phyloP scores from a whole-genome alignment of 257 asterid species.

The Scutellaria barbata region DNA sequence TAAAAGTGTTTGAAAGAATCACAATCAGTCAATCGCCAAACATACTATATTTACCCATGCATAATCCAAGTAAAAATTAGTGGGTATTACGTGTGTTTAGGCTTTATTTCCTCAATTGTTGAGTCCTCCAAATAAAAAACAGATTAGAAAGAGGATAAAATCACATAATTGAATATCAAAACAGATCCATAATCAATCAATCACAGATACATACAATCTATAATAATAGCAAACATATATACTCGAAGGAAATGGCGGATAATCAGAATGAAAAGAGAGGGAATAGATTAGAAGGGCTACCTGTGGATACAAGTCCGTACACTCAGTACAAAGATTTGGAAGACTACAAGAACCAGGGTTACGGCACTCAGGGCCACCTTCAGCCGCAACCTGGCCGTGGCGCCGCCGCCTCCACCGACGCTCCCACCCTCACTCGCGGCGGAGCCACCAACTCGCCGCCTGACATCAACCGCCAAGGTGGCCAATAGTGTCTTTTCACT shows the following conservation, averaged over 20 bases:
- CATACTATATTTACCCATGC: neutral
- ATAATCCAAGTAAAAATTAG: neutral
- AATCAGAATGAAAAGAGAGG: conserved; percentile 46
- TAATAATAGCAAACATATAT: neutral
- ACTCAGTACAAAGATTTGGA: conserved; percentile 85
- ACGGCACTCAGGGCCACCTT: conserved; percentile 82
- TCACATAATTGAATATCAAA: neutral
- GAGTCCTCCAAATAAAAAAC: conserved; percentile 29
- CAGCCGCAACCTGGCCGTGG: conserved; percentile 73
- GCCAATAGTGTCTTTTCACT: neutral
- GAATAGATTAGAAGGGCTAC: conserved; percentile 66
- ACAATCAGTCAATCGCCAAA: neutral
- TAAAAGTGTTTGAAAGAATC: no score
- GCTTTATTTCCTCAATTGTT: conserved; percentile 25
- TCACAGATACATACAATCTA: neutral
- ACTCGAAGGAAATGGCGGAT: neutral
- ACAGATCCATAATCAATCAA: neutral
- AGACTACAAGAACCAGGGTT: conserved; percentile 79
- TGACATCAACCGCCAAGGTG: conserved; percentile 5
- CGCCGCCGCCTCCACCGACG: conserved; percentile 87
- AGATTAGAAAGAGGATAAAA: no score
- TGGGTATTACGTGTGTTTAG: conserved; percentile 25
- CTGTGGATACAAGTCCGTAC: conserved; percentile 76
- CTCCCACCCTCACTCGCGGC: conserved; percentile 57
- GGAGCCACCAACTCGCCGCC: neutral